These are phyloP conservation scores for Leccinum fibrillosum DNA, from an alignment of 768 basidiomycete species.

Conservation along the genomic window DNA sequence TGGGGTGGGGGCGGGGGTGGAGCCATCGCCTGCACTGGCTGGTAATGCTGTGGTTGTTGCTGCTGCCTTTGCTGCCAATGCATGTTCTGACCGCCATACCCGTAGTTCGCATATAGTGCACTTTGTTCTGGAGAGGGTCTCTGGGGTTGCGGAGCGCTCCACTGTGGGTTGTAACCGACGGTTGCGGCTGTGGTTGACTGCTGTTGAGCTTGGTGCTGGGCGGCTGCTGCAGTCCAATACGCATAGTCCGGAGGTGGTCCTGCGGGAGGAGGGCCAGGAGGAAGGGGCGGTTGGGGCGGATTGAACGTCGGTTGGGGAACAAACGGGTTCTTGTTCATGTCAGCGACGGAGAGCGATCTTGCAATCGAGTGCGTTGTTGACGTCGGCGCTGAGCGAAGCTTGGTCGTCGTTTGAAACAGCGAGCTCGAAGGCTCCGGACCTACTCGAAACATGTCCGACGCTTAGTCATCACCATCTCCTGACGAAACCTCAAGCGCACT, in stretches of 20 bases:
- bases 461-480: conserved; percentile 23
- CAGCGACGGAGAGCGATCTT: conserved; percentile 6
- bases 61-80: conserved; percentile 69
- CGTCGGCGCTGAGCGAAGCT: conserved; percentile 9
- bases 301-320: conserved; percentile 65
- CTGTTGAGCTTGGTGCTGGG: conserved; percentile 40
- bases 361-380: conserved; percentile 7
- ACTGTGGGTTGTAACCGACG: conserved; percentile 61
- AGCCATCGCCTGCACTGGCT: conserved; percentile 48
- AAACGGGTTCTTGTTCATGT: conserved; percentile 86
- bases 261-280: conserved; percentile 75
- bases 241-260: conserved; percentile 74
- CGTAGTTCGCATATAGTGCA: conserved; percentile 87
- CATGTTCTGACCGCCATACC: conserved; percentile 69
- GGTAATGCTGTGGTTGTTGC: conserved; percentile 47
- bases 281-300: conserved; percentile 72
- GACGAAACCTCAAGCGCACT: too few species aligned
- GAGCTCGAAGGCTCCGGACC: conserved; percentile 13
- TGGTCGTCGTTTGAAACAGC: conserved; percentile 23
- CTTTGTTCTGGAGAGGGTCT: conserved; percentile 76
- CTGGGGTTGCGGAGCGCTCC: conserved; percentile 60
- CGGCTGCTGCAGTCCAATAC: conserved; percentile 68
- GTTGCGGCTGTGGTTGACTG: conserved; percentile 35
- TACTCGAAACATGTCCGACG: conserved; percentile 17
- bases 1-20: conserved; percentile 53